A percentile compares a stretch with the other conserved stretches of the same genome.
Conservation (phyloP, 2,329 filamentous ascomycete genomes). For the Sarocladium brachiariae region DNA sequence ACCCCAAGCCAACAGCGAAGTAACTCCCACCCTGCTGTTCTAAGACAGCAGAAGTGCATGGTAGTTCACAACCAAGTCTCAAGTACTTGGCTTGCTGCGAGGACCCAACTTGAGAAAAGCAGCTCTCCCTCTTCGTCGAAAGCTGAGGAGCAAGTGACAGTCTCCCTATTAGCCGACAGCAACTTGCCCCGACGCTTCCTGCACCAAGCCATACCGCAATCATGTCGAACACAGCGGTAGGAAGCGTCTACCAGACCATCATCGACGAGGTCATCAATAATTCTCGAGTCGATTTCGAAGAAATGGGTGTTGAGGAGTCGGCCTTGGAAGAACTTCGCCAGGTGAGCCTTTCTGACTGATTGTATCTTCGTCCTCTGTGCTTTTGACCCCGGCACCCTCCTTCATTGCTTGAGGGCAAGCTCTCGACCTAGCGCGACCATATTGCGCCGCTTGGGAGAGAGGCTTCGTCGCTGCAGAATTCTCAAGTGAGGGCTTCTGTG, state of each 20-base stretch:
- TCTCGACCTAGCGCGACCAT: not conserved
- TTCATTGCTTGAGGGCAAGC: not conserved
- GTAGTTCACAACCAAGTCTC: not conserved
- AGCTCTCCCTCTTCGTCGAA: not conserved
- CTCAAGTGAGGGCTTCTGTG: not conserved
- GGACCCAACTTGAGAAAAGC: not conserved
- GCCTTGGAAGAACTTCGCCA: slow-evolving; percentile 81
- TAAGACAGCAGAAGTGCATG: slow-evolving; percentile 2
- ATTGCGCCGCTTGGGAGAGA: not conserved
- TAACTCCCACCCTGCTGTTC: not conserved
- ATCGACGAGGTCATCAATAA: slow-evolving; percentile 84
- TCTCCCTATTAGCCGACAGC: not conserved
- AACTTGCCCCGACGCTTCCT: not conserved
- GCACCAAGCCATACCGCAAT: slow-evolving; percentile 17
- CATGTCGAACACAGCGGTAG: slow-evolving; percentile 58
- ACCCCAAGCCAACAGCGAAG: no score
- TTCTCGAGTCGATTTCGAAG: slow-evolving; percentile 92
- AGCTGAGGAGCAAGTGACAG: not conserved
- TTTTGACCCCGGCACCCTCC: not conserved
- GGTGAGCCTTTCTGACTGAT: slow-evolving; percentile 51
- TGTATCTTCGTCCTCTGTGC: not conserved
- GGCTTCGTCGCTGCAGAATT: not conserved
- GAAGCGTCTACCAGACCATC: slow-evolving; percentile 71
- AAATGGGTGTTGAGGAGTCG: slow-evolving; percentile 82
- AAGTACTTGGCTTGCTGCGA: not conserved